Percentiles rank a stretch among this genome's conserved stretches.
Conservation (phyloP, 1,284 basidiomycete species). For the Sphaerobolus stellatus region DNA sequence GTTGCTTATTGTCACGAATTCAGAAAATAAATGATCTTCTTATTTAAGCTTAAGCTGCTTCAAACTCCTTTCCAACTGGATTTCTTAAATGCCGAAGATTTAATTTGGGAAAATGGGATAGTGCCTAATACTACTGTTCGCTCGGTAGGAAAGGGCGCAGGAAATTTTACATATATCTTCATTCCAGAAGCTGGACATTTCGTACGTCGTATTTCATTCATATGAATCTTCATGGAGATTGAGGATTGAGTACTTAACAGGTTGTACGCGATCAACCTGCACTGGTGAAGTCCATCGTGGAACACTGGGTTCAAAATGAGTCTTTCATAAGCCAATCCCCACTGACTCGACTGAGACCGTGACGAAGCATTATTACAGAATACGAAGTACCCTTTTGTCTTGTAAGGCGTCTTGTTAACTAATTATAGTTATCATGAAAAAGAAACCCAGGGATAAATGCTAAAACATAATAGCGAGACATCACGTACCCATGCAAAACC, state of each 20-base stretch:
- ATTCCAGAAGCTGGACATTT: constrained; percentile 27
- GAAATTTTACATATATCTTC: constrained; percentile 23
- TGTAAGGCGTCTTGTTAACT: too few relatives aligned
- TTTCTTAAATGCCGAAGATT: constrained; percentile 27
- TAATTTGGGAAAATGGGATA: constrained; percentile 28
- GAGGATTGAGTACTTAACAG: constrained; percentile 15
- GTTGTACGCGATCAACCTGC: constrained; percentile 24
- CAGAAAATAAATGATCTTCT: neutral
- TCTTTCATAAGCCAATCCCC: neutral
- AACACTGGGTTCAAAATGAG: constrained; percentile 25
- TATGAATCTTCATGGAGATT: neutral
- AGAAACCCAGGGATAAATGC: too few relatives aligned
- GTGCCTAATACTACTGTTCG: constrained; percentile 26
- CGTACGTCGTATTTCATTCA: constrained; percentile 16
- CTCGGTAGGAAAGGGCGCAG: constrained; percentile 29
- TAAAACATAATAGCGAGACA: too few relatives aligned
- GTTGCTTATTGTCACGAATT: neutral
- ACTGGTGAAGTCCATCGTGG: constrained; percentile 24
- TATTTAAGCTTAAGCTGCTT: constrained; percentile 28
- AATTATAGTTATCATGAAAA: too few relatives aligned
- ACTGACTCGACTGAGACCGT: too few relatives aligned
- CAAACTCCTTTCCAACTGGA: constrained; percentile 26
- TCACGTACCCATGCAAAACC: too few relatives aligned
- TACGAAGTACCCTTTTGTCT: too few relatives aligned
- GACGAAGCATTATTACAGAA: too few relatives aligned